phyloP scores from a whole-genome alignment of 768 basidiomycete genomes.

The Asterophora lycoperdoides region DNA sequence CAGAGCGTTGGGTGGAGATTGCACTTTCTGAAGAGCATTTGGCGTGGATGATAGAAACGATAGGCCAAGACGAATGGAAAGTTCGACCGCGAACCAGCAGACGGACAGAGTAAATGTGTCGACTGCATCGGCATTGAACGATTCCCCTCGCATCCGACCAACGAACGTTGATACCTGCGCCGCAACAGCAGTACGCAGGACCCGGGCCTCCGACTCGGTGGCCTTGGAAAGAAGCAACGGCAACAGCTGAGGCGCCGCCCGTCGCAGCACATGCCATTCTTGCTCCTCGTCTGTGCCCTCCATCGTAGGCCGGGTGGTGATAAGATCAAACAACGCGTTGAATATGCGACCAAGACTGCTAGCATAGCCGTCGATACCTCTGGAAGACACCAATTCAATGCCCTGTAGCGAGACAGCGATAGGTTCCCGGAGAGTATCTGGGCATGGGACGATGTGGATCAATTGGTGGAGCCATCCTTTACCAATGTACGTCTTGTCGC shows the following conservation, averaged over 20 bases:
- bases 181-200: constrained; percentile 30
- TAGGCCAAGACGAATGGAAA: constrained; percentile 37
- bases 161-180: constrained; percentile 36
- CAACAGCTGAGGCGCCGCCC: constrained; percentile 38
- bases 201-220: constrained; percentile 27
- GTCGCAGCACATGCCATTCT: constrained; percentile 39
- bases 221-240: constrained; percentile 40
- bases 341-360: constrained; percentile 41
- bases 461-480: constrained; percentile 61
- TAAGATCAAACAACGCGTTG: constrained; percentile 39
- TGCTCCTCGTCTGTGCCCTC: constrained; percentile 24
- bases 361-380: constrained; percentile 41
- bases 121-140: constrained; percentile 26
- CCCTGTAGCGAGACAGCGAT: constrained; percentile 30
- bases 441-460: constrained; percentile 29
- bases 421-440: constrained; percentile 26
- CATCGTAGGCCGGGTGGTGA: constrained; percentile 32
- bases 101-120: constrained; percentile 39
- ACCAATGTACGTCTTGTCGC: constrained; percentile 47
- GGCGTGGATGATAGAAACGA: constrained; percentile 2
- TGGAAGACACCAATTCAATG: constrained; percentile 40
- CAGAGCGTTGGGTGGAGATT: constrained; percentile 17
- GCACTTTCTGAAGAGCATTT: background rate
- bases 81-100: constrained; percentile 65
- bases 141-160: constrained; percentile 33